Conservation (phyloP, 164 flowering plant species). For the Santalum album region DNA sequence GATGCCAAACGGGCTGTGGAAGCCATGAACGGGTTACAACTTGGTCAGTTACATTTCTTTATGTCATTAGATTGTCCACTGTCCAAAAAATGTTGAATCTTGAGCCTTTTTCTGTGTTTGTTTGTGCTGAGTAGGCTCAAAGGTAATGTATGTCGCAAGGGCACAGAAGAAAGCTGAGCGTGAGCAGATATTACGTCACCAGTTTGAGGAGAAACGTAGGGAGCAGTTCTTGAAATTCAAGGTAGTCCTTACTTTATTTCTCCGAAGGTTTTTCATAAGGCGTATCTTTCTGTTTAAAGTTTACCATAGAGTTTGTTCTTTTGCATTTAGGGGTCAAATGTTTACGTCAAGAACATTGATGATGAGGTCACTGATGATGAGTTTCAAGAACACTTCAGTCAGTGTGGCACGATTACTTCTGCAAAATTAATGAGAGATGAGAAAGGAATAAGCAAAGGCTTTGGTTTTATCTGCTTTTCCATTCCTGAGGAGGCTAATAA, state of each 20-base stretch:
- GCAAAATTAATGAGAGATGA: slow-evolving; percentile 69
- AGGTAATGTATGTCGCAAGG: slow-evolving; percentile 66
- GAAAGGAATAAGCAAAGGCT: slow-evolving; percentile 70
- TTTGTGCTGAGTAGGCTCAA: slow-evolving; percentile 42
- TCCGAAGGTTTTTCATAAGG: not conserved
- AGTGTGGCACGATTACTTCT: slow-evolving; percentile 74
- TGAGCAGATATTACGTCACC: slow-evolving; percentile 48
- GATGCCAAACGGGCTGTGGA: slow-evolving; percentile 68
- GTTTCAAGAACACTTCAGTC: slow-evolving; percentile 53
- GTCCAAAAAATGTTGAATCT: not conserved
- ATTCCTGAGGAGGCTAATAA: slow-evolving; percentile 67
- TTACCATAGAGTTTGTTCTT: not conserved
- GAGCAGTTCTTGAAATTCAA: slow-evolving; percentile 54
- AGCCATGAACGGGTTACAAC: slow-evolving; percentile 54
- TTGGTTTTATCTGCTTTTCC: slow-evolving; percentile 92
- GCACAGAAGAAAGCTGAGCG: slow-evolving; percentile 88
- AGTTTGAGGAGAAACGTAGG: slow-evolving; percentile 64
- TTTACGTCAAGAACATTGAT: slow-evolving; percentile 77
- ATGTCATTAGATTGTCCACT: not conserved
- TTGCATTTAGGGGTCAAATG: slow-evolving; percentile 52
- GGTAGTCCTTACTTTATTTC: slow-evolving; percentile 21
- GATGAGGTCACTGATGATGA: slow-evolving; percentile 63
- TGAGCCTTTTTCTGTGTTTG: not conserved
- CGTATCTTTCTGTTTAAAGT: not conserved
- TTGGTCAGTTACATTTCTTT: slow-evolving; percentile 34